Base-by-base conservation (phyloP, 371 early-diverging fungal genomes). In the Zychaea mexicana region DNA sequence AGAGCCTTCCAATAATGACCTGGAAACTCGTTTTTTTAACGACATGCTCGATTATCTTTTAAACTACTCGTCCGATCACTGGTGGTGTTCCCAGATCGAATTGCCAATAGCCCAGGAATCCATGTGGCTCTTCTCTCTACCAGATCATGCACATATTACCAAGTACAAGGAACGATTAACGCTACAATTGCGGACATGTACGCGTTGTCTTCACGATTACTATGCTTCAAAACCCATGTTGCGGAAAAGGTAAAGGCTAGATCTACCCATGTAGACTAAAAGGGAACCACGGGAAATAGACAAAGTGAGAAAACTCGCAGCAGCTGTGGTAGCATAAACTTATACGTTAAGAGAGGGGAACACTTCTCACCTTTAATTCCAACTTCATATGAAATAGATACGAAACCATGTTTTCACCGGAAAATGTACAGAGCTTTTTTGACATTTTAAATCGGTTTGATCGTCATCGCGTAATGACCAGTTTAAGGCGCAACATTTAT, bases 71-170 rank as follows among this genome's bases (percentile, higher is more conserved):
- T 52, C 70, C 5, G 62, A 69, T 36, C 82, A 82, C 52, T 82
- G 82, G 82, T 82, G 79, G 79, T 82, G 82, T 56, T 60, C 58
- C 8, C 47, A 70, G 15, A 33, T 56, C 12, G 57, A 68, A 5
- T 52, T 68, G 38, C 68, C 71, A 0, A 70, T 82, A 47, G 78
- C 76, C 2, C 56, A 64, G 24, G 82, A 82, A 60, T 77, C 79
- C 0, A 57, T 82, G 4, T 78, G 79, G 79, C 36, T 82, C 2
- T 82, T 82, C 42, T 82, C 82, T 21, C 54, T 79, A 9, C 79
- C 82, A 22, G 76, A 72, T 33, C 76, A 79, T 52, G 76, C 74
- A 3, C 69, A 72, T 21, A 76, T 82, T 15, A 52, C 59, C 22
- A 58, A 76, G 31, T 82, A 77, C 53, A 82, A 82, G 53, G 56